Percentiles rank a stretch among this genome's conserved stretches.
Evolutionary conservation across 495 filamentous ascomycete genomes (phyloP).

Genomic region (Tuber aestivum): DNA sequence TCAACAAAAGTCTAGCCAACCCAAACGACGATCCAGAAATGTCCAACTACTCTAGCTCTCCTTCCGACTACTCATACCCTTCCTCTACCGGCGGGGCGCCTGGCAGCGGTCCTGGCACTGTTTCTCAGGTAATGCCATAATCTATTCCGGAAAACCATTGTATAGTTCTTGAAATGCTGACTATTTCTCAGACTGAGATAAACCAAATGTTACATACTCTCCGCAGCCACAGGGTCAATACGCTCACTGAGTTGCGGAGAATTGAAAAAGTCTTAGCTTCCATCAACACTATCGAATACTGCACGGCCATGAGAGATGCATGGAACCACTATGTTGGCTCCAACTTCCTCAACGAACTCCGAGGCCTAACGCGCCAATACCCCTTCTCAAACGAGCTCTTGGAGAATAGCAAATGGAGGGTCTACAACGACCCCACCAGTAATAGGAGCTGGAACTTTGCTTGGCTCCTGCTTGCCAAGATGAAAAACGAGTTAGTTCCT

Average conservation of each 20-base stretch:
- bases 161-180: conserved; percentile 9
- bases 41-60: conserved; percentile 32
- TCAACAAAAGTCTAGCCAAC: conserved; percentile 27
- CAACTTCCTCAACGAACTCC: conserved; percentile 66
- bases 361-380: conserved; percentile 63
- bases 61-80: conserved; percentile 26
- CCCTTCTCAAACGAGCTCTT: conserved; percentile 65
- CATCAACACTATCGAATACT: conserved; percentile 53
- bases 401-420: conserved; percentile 60
- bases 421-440: conserved; percentile 59
- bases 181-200: conserved; percentile 46
- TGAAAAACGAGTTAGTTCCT: conserved; percentile 57
- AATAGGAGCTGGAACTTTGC: conserved; percentile 71
- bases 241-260: conserved; percentile 65
- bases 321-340: conserved; percentile 70
- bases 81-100: conserved; percentile 14
- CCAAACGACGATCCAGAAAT: conserved; percentile 19
- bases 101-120: background rate
- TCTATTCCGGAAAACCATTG: background rate
- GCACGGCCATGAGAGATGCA: conserved; percentile 62
- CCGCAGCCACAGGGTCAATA: conserved; percentile 62
- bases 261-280: conserved; percentile 61
- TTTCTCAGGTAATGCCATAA: conserved; percentile 24
- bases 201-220: conserved; percentile 52
- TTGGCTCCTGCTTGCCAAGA: conserved; percentile 66